Evolutionary conservation across 306 rosid genomes (phyloP), one percentile per base, ranked within the genome.

Genomic region (Rubus idaeus): DNA sequence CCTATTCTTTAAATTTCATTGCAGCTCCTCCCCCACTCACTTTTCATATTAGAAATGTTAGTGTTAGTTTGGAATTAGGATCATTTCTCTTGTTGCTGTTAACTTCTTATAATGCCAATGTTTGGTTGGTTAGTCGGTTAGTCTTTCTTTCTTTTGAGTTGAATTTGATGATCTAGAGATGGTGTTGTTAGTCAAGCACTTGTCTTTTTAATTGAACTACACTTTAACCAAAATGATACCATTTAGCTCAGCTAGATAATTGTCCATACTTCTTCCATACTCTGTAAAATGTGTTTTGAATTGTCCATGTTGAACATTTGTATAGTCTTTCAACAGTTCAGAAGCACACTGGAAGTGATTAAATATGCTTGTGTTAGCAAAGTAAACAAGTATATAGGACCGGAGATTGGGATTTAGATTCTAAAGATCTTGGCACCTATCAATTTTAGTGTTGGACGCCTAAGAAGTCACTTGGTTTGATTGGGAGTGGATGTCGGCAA

Each of bases 141-240:
- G 41, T 53, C 41, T 40, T 13, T 72, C 52, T 11, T 20, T 40
- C 12, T 57, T 14, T 42, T 3, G 44, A 44, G 72, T 10, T 68
- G 72, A 41, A 64, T 67, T n/a, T 67, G 53, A 42, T 67, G 71
- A 10, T 30, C 35, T 52, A 60, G 39, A 30, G 83, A 58, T 58
- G 50, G 20, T 30, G 16, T 17, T 67, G 23, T 10, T 64, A 12
- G 50, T 39, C 41, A 73, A 42, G 62, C 58, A 39, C 13, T 63
- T 40, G 63, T 49, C 49, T 70, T 50, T 40, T 72, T 2, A 13
- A 30, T 30, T 4, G 7, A 12, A 5, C 6, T 42, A 68, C 14
- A 68, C 60, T 70, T 49, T 7, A 70, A 16, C 13, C 13, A 17
- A 26, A 70, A 30, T 49, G 8, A 12, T 66, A 14, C 20, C 44